Evolutionary conservation across 2,329 filamentous ascomycete species (phyloP).

Genomic region (Phyllosticta ampelicida): DNA sequence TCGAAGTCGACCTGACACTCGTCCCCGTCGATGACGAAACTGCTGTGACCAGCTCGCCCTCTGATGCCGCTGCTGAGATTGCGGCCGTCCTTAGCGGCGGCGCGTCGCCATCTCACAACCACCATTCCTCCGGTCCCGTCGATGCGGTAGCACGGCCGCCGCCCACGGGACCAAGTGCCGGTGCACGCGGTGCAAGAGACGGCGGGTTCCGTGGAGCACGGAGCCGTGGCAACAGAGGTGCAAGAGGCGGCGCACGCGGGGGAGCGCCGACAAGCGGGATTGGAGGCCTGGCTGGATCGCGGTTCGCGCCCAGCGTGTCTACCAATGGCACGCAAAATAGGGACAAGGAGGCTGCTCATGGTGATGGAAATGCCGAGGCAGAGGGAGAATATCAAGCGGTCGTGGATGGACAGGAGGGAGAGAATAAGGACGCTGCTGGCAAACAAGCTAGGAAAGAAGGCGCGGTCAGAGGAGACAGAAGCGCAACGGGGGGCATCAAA

Average conservation of each 20-base stretch:
- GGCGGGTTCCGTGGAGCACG: slow-evolving; percentile 13
- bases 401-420: slow-evolving; percentile 12
- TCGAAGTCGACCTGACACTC: slow-evolving; percentile 21
- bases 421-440: slow-evolving; percentile 16
- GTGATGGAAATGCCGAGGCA: slow-evolving; percentile 13
- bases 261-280: slow-evolving; percentile 11
- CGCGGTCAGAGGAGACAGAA: slow-evolving; percentile 45
- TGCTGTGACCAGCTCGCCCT: background rate
- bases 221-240: slow-evolving; percentile 12
- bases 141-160: slow-evolving; percentile 14
- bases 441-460: slow-evolving; percentile 11
- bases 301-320: background rate
- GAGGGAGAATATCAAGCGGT: slow-evolving; percentile 12
- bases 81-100: background rate
- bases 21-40: background rate
- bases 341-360: slow-evolving; percentile 9
- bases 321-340: background rate
- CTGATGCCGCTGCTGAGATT: background rate
- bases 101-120: background rate
- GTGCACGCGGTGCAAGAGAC: slow-evolving; percentile 15
- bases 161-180: slow-evolving; percentile 12
- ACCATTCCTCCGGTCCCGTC: slow-evolving; percentile 13
- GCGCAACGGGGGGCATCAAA: slow-evolving; percentile 41
- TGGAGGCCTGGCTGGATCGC: slow-evolving; percentile 6
- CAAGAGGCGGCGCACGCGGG: slow-evolving; percentile 11